Conservation (phyloP, 73 alveolate species). For the Paramecium caudatum region DNA sequence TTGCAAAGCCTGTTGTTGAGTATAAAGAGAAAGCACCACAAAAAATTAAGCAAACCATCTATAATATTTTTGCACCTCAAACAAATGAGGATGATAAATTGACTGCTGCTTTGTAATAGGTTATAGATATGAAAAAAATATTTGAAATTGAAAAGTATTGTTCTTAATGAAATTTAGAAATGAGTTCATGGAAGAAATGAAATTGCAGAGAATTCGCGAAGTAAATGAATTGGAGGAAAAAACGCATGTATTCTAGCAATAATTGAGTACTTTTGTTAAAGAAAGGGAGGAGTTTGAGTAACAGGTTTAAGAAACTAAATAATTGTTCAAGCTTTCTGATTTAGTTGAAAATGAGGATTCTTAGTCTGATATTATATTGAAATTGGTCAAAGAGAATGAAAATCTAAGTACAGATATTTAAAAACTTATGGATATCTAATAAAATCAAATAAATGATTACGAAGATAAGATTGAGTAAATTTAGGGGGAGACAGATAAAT, state of each 20-base stretch:
- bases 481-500: background rate
- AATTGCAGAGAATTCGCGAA: background rate
- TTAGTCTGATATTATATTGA: background rate
- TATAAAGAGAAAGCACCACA: too few relatives aligned
- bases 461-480: background rate
- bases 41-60: too few relatives aligned
- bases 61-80: too few relatives aligned
- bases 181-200: background rate
- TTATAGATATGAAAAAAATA: background rate
- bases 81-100: background rate
- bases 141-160: slow-evolving; percentile 20
- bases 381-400: background rate
- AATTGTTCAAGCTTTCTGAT: background rate
- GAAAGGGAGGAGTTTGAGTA: background rate
- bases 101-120: background rate
- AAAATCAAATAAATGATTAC: background rate
- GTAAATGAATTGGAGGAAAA: background rate
- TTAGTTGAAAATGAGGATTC: background rate
- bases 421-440: background rate
- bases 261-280: background rate
- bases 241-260: background rate
- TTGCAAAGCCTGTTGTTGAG: too few relatives aligned
- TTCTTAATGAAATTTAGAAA: background rate
- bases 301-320: background rate
- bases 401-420: background rate